Percentiles rank a stretch among this genome's conserved stretches.
phyloP scores from a whole-genome alignment of 345 rosid species.

The Garcia nutans region DNA sequence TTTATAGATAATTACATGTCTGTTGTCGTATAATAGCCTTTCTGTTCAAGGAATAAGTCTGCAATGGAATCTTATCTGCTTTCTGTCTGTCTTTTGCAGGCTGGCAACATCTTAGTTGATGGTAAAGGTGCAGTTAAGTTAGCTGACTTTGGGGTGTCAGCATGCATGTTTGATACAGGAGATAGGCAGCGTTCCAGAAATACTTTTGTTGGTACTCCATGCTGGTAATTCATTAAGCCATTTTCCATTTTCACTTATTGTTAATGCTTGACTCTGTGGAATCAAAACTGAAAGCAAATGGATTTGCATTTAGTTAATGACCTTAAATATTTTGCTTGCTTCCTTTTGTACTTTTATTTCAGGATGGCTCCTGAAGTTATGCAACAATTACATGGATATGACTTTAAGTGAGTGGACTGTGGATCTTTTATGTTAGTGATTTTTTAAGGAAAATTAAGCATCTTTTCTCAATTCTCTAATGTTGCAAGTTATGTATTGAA shows the following conservation, averaged over 20 bases:
- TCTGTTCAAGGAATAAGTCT: constrained; percentile 5
- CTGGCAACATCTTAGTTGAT: constrained; percentile 90
- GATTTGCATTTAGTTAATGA: neutral
- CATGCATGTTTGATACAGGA: constrained; percentile 98
- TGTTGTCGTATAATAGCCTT: neutral
- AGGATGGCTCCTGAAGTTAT: constrained; percentile 99
- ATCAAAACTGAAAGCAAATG: neutral
- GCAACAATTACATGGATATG: constrained; percentile 99
- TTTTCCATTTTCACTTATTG: constrained; percentile 7
- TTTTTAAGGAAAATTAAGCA: neutral
- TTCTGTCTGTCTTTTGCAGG: constrained; percentile 46
- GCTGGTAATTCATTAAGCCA: constrained; percentile 58
- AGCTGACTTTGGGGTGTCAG: constrained; percentile 98
- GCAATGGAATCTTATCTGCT: constrained; percentile 18
- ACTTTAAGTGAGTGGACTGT: constrained; percentile 77
- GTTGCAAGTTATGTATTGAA: constrained; percentile 13
- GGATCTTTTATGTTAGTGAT: constrained; percentile 11
- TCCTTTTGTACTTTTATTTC: constrained; percentile 20
- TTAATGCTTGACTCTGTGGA: neutral
- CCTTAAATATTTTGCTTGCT: neutral
- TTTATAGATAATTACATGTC: neutral
- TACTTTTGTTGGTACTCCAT: constrained; percentile 98
- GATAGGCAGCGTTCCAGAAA: constrained; percentile 96
- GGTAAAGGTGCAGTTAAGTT: constrained; percentile 77
- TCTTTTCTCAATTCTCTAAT: neutral